Evolutionary conservation across 2,329 filamentous ascomycete species (phyloP).

Genomic region (Neobulgaria alba): DNA sequence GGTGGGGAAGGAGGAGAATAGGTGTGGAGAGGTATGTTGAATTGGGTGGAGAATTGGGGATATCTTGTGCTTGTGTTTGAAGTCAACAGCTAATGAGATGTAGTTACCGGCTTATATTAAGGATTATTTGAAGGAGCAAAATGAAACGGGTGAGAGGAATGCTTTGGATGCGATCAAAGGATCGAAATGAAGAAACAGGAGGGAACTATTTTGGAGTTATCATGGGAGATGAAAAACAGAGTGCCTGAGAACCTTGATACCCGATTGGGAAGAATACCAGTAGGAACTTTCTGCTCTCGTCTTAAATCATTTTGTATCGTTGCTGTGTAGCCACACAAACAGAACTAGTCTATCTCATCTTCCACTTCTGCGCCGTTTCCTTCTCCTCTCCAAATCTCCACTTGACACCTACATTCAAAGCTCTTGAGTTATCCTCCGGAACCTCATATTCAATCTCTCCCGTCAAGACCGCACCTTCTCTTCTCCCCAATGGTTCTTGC

Average conservation of each 20-base stretch:
- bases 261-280: too few species aligned
- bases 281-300: too few species aligned
- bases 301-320: too few species aligned
- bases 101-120: not conserved
- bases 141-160: not conserved
- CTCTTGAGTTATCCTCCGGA: slow-evolving; percentile 59
- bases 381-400: slow-evolving; percentile 39
- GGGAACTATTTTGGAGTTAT: not conserved
- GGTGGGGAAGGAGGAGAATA: not conserved
- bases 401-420: slow-evolving; percentile 53
- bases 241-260: too few species aligned
- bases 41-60: not conserved
- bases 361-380: slow-evolving; percentile 24
- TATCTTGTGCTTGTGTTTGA: too few species aligned
- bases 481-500: slow-evolving; percentile 37
- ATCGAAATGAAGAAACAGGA: not conserved
- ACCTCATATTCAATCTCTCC: slow-evolving; percentile 66
- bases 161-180: not conserved
- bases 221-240: not conserved
- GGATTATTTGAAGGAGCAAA: not conserved
- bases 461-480: slow-evolving; percentile 48
- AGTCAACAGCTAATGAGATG: not conserved
- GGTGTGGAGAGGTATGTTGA: not conserved
- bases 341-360: slow-evolving; percentile 28
- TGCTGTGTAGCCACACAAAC: too few species aligned